phyloP scores from a whole-genome alignment of 805 yeast genomes.

The Saccharomycopsis malanga region DNA sequence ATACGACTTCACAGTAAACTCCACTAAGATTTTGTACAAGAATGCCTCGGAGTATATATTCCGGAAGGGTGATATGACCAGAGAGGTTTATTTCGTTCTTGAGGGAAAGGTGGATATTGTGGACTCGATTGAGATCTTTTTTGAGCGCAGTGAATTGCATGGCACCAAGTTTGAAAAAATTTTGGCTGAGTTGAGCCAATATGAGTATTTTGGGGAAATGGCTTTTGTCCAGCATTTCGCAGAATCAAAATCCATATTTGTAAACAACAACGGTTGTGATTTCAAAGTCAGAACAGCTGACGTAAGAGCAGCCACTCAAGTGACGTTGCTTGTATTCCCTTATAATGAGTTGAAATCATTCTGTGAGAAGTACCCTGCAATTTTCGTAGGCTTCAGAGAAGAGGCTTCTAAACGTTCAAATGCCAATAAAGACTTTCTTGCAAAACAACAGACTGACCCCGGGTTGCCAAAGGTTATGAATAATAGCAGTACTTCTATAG shows the following conservation, averaged over 20 bases:
- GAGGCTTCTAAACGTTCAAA: slow-evolving; percentile 50
- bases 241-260: background rate
- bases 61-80: slow-evolving; percentile 50
- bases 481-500: too few species aligned
- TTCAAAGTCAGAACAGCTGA: slow-evolving; percentile 45
- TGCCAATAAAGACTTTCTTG: slow-evolving; percentile 26
- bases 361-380: slow-evolving; percentile 49
- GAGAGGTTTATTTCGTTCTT: slow-evolving; percentile 60
- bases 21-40: background rate
- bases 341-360: slow-evolving; percentile 48
- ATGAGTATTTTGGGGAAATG: slow-evolving; percentile 74
- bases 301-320: slow-evolving; percentile 52
- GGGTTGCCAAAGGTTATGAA: too few species aligned
- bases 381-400: slow-evolving; percentile 47
- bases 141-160: slow-evolving; percentile 17
- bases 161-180: slow-evolving; percentile 32
- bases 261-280: background rate
- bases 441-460: background rate
- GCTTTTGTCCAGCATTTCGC: slow-evolving; percentile 43
- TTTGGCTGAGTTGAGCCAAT: slow-evolving; percentile 53
- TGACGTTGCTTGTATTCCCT: slow-evolving; percentile 54
- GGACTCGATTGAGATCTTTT: slow-evolving; percentile 30
- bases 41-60: slow-evolving; percentile 54
- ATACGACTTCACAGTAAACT: slow-evolving; percentile 6
- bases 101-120: slow-evolving; percentile 68